Base-by-base conservation (phyloP, 2,329 filamentous ascomycete genomes). In the Fusarium siculi region DNA sequence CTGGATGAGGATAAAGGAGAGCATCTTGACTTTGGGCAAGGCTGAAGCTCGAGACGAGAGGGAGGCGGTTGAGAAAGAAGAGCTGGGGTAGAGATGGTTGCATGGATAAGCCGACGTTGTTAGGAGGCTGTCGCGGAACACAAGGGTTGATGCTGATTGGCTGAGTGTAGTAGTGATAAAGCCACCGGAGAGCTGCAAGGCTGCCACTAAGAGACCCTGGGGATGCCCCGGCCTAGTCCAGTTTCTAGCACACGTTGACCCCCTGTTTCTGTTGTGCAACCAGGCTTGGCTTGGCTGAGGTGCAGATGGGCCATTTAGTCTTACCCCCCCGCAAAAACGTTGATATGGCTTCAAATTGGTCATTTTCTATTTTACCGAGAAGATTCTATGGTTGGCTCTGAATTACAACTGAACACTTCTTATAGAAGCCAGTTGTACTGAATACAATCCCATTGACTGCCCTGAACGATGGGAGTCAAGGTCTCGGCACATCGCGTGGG, bases 1-100 rank as follows among this genome's bases (percentile, higher is more conserved):
- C 80, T 97, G 94, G 63, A 97, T 95, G 73, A 97, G 86, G 75
- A 97, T 96, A 80, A 97, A 97, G 60, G 94, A 97, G 77, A 97
- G 89, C 81, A 96, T 87, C 43, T 60, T 63, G 59, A 34, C 52
- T 61, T 59, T 52, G 36, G 54, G 63, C 58, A 50, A 59, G 60
- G 37, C 30, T 61, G 37, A 43, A 23, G 57, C 23, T 65, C 34
- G 57, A 50, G 64, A 55, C 15, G 59, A 39, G 32, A n/a, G 43
- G 42, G 19, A 23, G 52, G 36, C 42, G 63, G 37, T 68, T 46
- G 52, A 39, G 23, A 65, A 50, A 54, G 46, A 49, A 72, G 47
- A 64, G 56, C 61, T 42, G 63, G 44, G 66, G 54, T 71, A 49
- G 60, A 55, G 61, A 49, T 71, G 32, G 67, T 67, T 54, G 56